These are phyloP conservation scores for Picea glauca DNA, from an alignment of 75 land plant species.

Conservation along the genomic window DNA sequence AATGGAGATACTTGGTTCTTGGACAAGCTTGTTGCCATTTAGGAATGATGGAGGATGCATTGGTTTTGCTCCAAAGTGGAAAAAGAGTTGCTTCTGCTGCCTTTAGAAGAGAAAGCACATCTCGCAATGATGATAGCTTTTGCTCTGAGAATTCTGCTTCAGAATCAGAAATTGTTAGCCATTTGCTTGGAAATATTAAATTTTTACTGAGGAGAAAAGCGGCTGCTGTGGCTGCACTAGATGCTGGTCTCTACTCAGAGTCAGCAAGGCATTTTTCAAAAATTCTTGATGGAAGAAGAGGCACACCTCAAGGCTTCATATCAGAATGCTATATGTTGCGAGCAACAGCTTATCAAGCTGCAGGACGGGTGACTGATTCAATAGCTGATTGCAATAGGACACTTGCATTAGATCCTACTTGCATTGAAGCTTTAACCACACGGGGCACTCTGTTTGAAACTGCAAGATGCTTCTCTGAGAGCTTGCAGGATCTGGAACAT, in stretches of 20 bases:
- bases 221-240: conserved; percentile 69
- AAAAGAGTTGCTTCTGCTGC: conserved; percentile 66
- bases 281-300: conserved; percentile 63
- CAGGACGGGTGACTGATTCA: conserved; percentile 58
- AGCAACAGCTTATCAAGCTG: conserved; percentile 45
- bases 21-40: conserved; percentile 78
- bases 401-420: conserved; percentile 59
- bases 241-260: conserved; percentile 66
- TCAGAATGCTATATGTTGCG: conserved; percentile 65
- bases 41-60: conserved; percentile 80
- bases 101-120: conserved; percentile 54
- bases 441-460: conserved; percentile 53
- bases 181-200: conserved; percentile 65
- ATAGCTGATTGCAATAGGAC: conserved; percentile 74
- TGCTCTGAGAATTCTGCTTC: conserved; percentile 11
- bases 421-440: conserved; percentile 47
- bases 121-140: conserved; percentile 46
- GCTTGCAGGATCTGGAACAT: conserved; percentile 65
- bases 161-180: conserved; percentile 37
- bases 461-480: conserved; percentile 52
- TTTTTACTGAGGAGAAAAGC: conserved; percentile 62
- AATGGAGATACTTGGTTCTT: conserved; percentile 64
- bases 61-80: conserved; percentile 75
- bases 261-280: conserved; percentile 73
- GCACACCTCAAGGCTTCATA: conserved; percentile 58